Conservation (phyloP, 2,329 filamentous ascomycete genomes). For the Sclerotinia spermophila region DNA sequence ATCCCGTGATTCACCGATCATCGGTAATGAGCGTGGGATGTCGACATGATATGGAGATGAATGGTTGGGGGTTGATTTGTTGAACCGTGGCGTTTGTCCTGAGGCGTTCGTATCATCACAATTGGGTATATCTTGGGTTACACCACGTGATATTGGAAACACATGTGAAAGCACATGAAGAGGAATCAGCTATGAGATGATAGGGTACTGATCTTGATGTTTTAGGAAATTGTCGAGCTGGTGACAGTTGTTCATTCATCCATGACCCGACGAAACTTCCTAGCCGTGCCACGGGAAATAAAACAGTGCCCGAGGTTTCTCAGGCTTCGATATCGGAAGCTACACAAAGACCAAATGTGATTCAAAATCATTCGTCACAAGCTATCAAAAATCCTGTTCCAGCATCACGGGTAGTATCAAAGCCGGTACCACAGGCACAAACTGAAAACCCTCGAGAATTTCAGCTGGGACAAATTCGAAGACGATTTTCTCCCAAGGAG, state of each 20-base stretch:
- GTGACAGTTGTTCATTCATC: slow-evolving; percentile 48
- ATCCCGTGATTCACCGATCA: slow-evolving; percentile 33
- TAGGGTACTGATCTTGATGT: slow-evolving; percentile 27
- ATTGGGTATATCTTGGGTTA: slow-evolving; percentile 19
- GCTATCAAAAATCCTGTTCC: slow-evolving; percentile 35
- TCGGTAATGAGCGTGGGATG: slow-evolving; percentile 22
- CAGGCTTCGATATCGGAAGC: slow-evolving; percentile 21
- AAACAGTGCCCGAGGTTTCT: slow-evolving; percentile 20
- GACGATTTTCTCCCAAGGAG: slow-evolving; percentile 57
- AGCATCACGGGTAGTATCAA: slow-evolving; percentile 53
- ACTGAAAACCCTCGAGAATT: slow-evolving; percentile 66
- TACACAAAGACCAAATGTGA: slow-evolving; percentile 19
- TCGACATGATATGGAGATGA: slow-evolving; percentile 8
- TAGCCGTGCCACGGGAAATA: slow-evolving; percentile 21
- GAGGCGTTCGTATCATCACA: slow-evolving; percentile 20
- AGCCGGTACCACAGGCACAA: slow-evolving; percentile 64
- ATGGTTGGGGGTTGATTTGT: slow-evolving; percentile 10
- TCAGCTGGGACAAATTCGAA: slow-evolving; percentile 68
- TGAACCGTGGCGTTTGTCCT: slow-evolving; percentile 23
- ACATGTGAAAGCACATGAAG: slow-evolving; percentile 20
- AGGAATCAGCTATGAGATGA: slow-evolving; percentile 22
- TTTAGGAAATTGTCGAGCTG: slow-evolving; percentile 48
- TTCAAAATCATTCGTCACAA: slow-evolving; percentile 34
- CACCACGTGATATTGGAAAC: slow-evolving; percentile 32
- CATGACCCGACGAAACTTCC: slow-evolving; percentile 41